Evolutionary conservation across 495 filamentous ascomycete genomes (phyloP).

Genomic region (Daldinia loculata): DNA sequence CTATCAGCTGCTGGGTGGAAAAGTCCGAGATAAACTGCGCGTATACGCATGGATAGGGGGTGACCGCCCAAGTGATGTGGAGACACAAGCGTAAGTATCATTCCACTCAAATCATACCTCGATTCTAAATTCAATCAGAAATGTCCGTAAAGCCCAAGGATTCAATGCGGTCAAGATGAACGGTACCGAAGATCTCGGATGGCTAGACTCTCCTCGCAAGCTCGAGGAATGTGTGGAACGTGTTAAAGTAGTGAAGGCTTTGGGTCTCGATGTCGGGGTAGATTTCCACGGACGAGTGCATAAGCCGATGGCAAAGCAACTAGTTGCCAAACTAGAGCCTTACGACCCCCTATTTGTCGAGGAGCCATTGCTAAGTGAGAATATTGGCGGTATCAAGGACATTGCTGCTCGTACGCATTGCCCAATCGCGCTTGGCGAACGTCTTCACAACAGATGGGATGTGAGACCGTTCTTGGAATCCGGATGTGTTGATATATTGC

Average conservation of each 20-base stretch:
- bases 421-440: conserved; percentile 80
- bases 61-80: conserved; percentile 77
- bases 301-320: conserved; percentile 83
- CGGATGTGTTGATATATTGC: conserved; percentile 74
- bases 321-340: conserved; percentile 74
- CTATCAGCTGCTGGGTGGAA: conserved; percentile 77
- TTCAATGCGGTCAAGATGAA: conserved; percentile 85
- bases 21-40: conserved; percentile 74
- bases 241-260: conserved; percentile 71
- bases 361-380: conserved; percentile 77
- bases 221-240: conserved; percentile 73
- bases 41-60: conserved; percentile 92
- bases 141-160: conserved; percentile 72
- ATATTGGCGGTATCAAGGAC: conserved; percentile 73
- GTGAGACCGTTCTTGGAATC: conserved; percentile 76
- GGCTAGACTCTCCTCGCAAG: conserved; percentile 75
- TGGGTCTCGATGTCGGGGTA: conserved; percentile 75
- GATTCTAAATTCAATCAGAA: conserved; percentile 44
- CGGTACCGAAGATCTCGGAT: conserved; percentile 78
- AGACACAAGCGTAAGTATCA: conserved; percentile 64
- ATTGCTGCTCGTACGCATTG: conserved; percentile 67
- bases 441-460: conserved; percentile 79
- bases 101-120: background rate
- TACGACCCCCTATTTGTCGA: conserved; percentile 81
- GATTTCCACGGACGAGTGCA: conserved; percentile 84